phyloP scores from a whole-genome alignment of 805 yeast genomes.

The Nakazawaea sp. region DNA sequence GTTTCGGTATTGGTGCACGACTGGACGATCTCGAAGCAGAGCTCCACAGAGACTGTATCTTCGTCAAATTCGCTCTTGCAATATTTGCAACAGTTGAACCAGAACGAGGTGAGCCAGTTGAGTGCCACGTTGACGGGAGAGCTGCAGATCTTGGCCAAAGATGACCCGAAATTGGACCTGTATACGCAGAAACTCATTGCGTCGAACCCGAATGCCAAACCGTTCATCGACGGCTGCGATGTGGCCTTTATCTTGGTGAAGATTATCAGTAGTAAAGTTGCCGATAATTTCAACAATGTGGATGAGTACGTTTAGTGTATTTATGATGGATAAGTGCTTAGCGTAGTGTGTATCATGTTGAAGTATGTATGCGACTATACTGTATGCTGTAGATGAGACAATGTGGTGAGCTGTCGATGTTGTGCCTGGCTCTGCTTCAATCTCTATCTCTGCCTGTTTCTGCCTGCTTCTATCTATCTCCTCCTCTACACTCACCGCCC shows the following conservation, averaged over 20 bases:
- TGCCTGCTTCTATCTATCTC: neutral
- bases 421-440: too few relatives aligned
- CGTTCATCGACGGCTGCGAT: conserved; percentile 58
- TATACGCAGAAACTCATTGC: conserved; percentile 57
- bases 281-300: conserved; percentile 67
- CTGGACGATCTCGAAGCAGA: conserved; percentile 64
- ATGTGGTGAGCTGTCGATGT: neutral
- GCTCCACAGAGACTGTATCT: conserved; percentile 15
- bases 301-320: conserved; percentile 18
- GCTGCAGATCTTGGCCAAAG: conserved; percentile 46
- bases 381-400: neutral
- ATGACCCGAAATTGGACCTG: conserved; percentile 43
- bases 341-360: too few relatives aligned
- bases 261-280: conserved; percentile 65
- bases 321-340: too few relatives aligned
- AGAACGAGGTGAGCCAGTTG: conserved; percentile 68
- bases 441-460: neutral
- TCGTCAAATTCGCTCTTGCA: conserved; percentile 41
- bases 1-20: conserved; percentile 87
- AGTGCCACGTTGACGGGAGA: conserved; percentile 78
- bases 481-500: neutral
- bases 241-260: conserved; percentile 61
- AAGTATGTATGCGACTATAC: too few relatives aligned
- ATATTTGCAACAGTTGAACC: conserved; percentile 70
- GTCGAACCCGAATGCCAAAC: conserved; percentile 62